Evolutionary conservation across 2,329 filamentous ascomycete genomes (phyloP), one percentile per base, ranked within the genome.

Genomic region (Diplodia sapinea): DNA sequence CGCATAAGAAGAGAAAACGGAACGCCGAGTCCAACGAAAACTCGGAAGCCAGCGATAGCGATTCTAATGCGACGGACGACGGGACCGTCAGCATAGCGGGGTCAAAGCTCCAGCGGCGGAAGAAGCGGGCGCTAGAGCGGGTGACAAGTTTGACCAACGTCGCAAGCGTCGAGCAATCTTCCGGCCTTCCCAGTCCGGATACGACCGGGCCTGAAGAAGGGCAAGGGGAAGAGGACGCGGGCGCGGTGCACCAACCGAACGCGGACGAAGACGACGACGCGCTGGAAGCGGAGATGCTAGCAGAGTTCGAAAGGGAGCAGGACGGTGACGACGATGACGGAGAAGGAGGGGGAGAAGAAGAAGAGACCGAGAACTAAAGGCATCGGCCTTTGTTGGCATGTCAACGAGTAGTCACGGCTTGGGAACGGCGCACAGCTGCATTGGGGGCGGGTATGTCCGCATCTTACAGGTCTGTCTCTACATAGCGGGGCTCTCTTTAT

Each of bases 261-360:
- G 79, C 75, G 2, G 79, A 78, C 29, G 79, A 75, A 36, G 83
- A 89, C 72, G 77, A 89, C 61, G 89, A 89, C 76, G 85, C 86
- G n/a, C 70, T 83, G 68, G 80, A 80, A 69, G 81, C 79, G 3
- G 83, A 82, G 70, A 75, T 83, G 72, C 78, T 79, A 26, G 79
- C 79, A 17, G 79, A 79, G 61, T 76, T 77, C 64, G 73, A 79
- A 65, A 75, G 70, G 55, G 77, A 76, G 5, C 78, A 74, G 8
- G 73, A 74, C 66, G 72, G 71, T 29, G 71, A 69, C 4, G 68
- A 70, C 55, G 50, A 29, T 54, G 68, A 36, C 7, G 33, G 38
- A 7, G 31, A 33, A 7, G 31, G 1, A 7, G 31, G 9, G 31
- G 31, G 7, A 36, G 33, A 36, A 9, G 33, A 70, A 57, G 50